A percentile compares a stretch with the other conserved stretches of the same genome.
Evolutionary conservation across 2,329 filamentous ascomycete genomes (phyloP).

Genomic region (Fusarium gaditjirri): DNA sequence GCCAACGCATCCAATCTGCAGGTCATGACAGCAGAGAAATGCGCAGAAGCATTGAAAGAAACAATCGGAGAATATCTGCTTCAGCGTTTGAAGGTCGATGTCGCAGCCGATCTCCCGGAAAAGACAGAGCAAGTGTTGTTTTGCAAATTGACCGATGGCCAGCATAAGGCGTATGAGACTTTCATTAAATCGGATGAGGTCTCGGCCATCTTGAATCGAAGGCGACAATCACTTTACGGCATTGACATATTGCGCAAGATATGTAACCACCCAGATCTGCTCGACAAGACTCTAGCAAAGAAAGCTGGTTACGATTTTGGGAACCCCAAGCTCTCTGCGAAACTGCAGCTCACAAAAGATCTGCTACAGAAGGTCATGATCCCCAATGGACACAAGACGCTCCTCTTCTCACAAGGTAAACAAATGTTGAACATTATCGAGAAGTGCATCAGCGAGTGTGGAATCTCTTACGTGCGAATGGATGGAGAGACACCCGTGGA

Average conservation of each 20-base stretch:
- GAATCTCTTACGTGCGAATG: constrained; percentile 86
- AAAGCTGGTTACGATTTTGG: constrained; percentile 82
- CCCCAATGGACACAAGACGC: constrained; percentile 87
- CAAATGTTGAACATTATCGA: constrained; percentile 97
- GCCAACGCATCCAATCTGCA: constrained; percentile 94
- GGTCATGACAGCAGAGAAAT: constrained; percentile 93
- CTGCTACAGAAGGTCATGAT: constrained; percentile 86
- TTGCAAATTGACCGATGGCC: constrained; percentile 84
- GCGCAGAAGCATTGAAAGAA: constrained; percentile 92
- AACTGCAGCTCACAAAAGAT: constrained; percentile 94
- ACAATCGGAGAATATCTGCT: constrained; percentile 93
- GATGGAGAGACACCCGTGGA: constrained; percentile 92
- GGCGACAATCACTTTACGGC: constrained; percentile 84
- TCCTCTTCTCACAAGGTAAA: constrained; percentile 91
- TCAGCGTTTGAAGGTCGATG: constrained; percentile 92
- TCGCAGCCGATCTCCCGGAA: constrained; percentile 91
- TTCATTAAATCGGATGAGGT: constrained; percentile 89
- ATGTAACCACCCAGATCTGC: constrained; percentile 94
- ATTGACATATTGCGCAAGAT: constrained; percentile 95
- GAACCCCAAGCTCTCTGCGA: constrained; percentile 81
- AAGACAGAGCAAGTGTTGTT: constrained; percentile 98
- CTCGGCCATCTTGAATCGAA: constrained; percentile 79
- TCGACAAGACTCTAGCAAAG: constrained; percentile 67
- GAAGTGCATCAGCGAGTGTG: constrained; percentile 76
- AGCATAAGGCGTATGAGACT: constrained; percentile 81